These are phyloP conservation scores for Schizosaccharomyces lindneri DNA, from an alignment of 805 yeast genomes.

Conservation along the genomic window DNA sequence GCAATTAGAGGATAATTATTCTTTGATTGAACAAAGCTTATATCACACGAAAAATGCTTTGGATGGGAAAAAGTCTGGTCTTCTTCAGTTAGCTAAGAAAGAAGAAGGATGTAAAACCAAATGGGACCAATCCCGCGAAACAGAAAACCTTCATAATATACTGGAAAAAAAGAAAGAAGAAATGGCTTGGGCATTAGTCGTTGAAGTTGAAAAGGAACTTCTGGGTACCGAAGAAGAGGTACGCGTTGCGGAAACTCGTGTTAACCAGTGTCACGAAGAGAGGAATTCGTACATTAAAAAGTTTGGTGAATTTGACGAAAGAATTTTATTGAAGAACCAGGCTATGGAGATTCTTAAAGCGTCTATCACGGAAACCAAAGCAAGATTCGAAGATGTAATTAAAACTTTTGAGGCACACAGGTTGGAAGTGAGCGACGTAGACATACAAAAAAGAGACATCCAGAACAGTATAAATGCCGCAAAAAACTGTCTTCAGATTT, in stretches of 20 bases:
- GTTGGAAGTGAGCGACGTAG: background rate
- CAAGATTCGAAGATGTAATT: background rate
- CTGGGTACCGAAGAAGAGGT: background rate
- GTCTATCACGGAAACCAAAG: background rate
- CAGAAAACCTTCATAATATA: conserved; percentile 4
- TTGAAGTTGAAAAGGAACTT: conserved; percentile 1
- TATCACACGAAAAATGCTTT: conserved; percentile 14
- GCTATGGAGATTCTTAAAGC: background rate
- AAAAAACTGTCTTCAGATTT: background rate
- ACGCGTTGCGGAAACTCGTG: background rate
- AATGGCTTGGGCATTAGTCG: conserved; percentile 8
- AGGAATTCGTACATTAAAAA: background rate
- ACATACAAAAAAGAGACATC: background rate
- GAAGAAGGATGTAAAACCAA: conserved; percentile 15
- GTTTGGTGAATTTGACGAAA: background rate
- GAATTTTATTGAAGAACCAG: background rate
- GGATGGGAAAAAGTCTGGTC: conserved; percentile 12
- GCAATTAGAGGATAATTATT: conserved; percentile 23
- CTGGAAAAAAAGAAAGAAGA: conserved; percentile 3
- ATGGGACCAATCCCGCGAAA: conserved; percentile 5
- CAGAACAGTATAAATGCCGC: background rate
- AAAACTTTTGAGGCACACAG: background rate
- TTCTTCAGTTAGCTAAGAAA: conserved; percentile 18
- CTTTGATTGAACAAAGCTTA: conserved; percentile 18
- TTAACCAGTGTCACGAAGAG: background rate